phyloP scores from a whole-genome alignment of 148 eudicot genomes.

The Beta vulgaris region DNA sequence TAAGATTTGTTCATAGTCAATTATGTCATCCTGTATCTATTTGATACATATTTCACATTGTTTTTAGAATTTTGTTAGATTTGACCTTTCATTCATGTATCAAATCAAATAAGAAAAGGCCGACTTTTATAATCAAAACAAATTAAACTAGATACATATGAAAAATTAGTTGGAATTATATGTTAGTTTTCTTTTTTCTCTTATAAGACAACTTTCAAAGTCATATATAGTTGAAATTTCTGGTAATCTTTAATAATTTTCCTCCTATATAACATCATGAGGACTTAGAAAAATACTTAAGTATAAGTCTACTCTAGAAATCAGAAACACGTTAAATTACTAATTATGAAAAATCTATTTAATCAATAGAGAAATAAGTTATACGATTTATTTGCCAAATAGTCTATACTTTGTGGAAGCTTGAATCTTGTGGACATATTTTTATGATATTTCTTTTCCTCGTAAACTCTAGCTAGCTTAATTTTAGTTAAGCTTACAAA shows the following conservation, averaged over 20 bases:
- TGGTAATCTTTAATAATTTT: background rate
- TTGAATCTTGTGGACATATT: too few species aligned
- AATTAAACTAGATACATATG: background rate
- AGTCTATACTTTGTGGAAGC: too few species aligned
- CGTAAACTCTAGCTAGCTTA: too few species aligned
- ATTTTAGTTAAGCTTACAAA: too few species aligned
- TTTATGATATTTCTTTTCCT: too few species aligned
- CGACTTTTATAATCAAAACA: background rate
- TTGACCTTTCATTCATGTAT: background rate
- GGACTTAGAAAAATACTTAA: too few species aligned
- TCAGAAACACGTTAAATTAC: too few species aligned
- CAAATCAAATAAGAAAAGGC: background rate
- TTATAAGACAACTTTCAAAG: background rate
- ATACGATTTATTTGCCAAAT: too few species aligned
- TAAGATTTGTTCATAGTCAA: background rate
- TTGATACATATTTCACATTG: background rate
- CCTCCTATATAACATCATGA: too few species aligned
- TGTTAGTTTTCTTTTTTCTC: background rate
- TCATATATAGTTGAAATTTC: background rate
- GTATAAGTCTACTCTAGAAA: too few species aligned
- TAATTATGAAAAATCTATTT: too few species aligned
- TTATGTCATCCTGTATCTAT: constrained; percentile 2
- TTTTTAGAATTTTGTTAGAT: background rate
- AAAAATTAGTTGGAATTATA: background rate
- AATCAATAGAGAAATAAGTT: too few species aligned